Evolutionary conservation across 2,329 filamentous ascomycete genomes (phyloP), one percentile per base, ranked within the genome.

Genomic region (Exophiala xenobiotica): DNA sequence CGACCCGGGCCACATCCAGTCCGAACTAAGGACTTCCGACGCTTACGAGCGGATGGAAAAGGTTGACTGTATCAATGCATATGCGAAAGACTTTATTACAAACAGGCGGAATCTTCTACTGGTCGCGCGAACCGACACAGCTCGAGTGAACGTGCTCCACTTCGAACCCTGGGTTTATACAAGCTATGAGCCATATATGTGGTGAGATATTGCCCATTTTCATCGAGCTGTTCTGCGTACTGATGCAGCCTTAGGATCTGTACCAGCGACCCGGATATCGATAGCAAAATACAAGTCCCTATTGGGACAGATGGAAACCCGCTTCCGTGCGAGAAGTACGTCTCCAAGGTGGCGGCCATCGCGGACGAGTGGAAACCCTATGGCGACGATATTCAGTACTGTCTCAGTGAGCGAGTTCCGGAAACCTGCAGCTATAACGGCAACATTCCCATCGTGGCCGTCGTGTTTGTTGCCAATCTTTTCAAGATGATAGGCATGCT

Each of bases 361-460:
- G 45, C 51, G 2, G 49, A 53, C 22, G 19, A 50, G 31, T 61
- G 58, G 58, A 23, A 24, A n/a, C 53, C 54, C 2, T 55, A 35
- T n/a, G 48, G 47, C 19, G 49, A 54, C 35, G 31, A 47, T 18
- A 45, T 58, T 8, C 37, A 56, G 16, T 60, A 58, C 33, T 62
- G 58, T 33, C 40, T 61, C 14, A 56, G 54, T 12, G 53, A 62
- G 48, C 19, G 8, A 3, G 54, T 57, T 8, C 19, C 31, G 8
- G 48, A 53, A 31, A 31, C n/a, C 23, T 61, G 60, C 49, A 52
- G 58, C 45, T 56, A 58, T 23, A 56, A 55, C 20, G 54, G 47
- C 22, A 62, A 56, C 49, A 41, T 61, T 12, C 53, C 58, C 12
- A 61, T 62, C 35, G 46, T 62, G 19, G 45, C 42, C 8, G 51